Conservation (phyloP, 148 eudicot genomes). For the Silene conica region DNA sequence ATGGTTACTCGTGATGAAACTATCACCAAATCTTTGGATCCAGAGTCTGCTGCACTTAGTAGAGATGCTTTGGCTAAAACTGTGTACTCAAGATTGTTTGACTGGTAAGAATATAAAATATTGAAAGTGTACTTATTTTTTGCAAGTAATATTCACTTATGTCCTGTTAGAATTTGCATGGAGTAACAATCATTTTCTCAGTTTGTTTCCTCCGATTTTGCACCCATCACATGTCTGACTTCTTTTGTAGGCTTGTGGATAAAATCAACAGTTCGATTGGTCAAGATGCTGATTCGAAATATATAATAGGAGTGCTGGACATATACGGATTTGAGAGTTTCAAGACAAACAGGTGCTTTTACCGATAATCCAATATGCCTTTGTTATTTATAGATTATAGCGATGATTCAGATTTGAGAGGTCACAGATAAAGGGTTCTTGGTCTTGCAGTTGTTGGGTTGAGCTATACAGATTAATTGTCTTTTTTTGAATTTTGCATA, state of each 20-base stretch:
- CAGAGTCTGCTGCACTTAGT: constrained; percentile 71
- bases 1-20: constrained; percentile 96
- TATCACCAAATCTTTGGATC: constrained; percentile 78
- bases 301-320: too few relatives aligned
- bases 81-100: constrained; percentile 87
- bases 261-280: too few relatives aligned
- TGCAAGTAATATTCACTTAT: neutral
- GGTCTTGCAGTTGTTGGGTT: neutral
- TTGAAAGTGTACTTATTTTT: constrained; percentile 5
- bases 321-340: too few relatives aligned
- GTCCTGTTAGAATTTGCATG: neutral
- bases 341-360: too few relatives aligned
- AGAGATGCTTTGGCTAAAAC: too few relatives aligned
- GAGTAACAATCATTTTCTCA: neutral
- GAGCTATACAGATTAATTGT: neutral
- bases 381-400: constrained; percentile 29
- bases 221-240: neutral
- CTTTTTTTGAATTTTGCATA: too few relatives aligned
- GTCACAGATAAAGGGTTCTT: neutral
- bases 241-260: constrained; percentile 73
- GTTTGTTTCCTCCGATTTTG: neutral
- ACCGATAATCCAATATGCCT: too few relatives aligned
- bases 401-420: constrained; percentile 1
- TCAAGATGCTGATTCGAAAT: too few relatives aligned
- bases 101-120: constrained; percentile 52